Base-by-base conservation (phyloP, 1,139 yeast species). In the Kodamaea suecica region DNA sequence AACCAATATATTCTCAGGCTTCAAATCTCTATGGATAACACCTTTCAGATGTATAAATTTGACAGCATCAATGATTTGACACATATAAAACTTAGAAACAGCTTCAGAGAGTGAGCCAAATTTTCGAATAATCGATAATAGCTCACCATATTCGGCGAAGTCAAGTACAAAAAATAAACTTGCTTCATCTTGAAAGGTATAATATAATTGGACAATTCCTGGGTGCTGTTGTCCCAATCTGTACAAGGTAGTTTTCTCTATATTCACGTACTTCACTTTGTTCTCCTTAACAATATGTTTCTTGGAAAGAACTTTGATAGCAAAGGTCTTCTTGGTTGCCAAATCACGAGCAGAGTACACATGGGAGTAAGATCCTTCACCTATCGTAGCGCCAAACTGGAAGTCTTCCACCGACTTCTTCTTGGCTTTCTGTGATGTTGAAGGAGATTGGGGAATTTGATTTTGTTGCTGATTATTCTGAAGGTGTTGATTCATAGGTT, bases 1-100 rank as follows among this genome's bases (percentile, higher is more conserved):
- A 36, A 94, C 77, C 44, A 92, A 64, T 26, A 84, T 81, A 53
- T 92, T 92, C 52, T 92, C 99, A 0, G 99, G 99, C 61, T 92
- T 92, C 47, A 92, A 70, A 59, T 92, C 99, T 43, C 99, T 76
- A 57, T 92, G 99, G 30, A 92, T 79, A 13, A 94, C 84, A 8
- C 98, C 98, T 42, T 68, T 67, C 60, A 63, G 69, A 43, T 92
- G 98, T 72, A 92, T 84, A 57, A 78, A 90, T 44, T 74, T 77
- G 10, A 92, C 80, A 0, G 97, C 94, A 57, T 90, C 97, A 28
- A 94, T 65, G 15, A 92, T 70, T 61, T 94, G 98, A 23, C 84
- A 80, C 44, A 62, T 47, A 46, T 67, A 67, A 48, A 77, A 77
- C 44, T 63, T 63, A 17, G 76, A 65, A 29, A 75, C 73, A 3